Evolutionary conservation across 495 filamentous ascomycete species (phyloP).

Genomic region (Cairneyella variabilis): DNA sequence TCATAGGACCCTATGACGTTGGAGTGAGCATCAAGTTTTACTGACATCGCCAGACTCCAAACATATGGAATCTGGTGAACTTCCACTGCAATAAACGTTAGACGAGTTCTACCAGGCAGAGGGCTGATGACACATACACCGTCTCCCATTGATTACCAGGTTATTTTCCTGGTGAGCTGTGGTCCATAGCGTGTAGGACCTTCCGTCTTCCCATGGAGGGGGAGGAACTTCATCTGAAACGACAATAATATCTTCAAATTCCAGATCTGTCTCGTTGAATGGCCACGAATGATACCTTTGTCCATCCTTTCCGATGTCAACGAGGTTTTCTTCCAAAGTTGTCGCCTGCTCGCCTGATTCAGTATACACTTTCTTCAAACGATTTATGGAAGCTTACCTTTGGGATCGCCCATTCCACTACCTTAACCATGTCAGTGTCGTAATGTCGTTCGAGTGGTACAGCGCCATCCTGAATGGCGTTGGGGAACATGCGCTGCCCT

Average conservation of each 20-base stretch:
- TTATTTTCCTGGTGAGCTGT: conserved; percentile 6
- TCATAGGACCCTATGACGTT: conserved; percentile 2
- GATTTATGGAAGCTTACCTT: neutral
- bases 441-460: neutral
- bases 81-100: neutral
- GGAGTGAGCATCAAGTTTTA: conserved; percentile 1
- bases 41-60: conserved; percentile 9
- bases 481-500: neutral
- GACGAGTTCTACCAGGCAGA: neutral
- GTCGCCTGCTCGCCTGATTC: neutral
- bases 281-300: conserved; percentile 3
- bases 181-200: conserved; percentile 13
- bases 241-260: conserved; percentile 10
- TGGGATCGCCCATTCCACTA: conserved; percentile 11
- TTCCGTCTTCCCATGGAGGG: neutral
- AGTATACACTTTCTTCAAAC: neutral
- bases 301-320: neutral
- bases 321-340: neutral
- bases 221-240: conserved; percentile 13
- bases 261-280: neutral
- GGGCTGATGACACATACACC: neutral
- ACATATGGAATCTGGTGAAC: conserved; percentile 5
- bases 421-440: neutral
- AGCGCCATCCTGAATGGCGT: neutral
- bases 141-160: neutral